phyloP scores from a whole-genome alignment of 495 filamentous ascomycete species.

The Durotheca rogersii region DNA sequence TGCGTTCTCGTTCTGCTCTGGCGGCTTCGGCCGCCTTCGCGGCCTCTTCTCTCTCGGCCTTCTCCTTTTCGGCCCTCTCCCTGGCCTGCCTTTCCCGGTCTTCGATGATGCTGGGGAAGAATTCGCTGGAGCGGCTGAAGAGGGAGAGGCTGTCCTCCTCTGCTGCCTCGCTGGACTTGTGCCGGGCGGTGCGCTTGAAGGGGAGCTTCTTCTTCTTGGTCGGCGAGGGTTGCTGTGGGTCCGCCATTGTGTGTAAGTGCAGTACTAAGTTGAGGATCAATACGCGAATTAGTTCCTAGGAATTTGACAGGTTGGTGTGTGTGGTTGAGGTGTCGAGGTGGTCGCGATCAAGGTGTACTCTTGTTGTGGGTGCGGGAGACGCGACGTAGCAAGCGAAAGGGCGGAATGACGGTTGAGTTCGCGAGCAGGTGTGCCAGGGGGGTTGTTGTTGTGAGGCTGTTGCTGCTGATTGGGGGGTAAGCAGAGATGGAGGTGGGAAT shows the following conservation, averaged over 20 bases:
- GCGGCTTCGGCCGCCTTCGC: slow-evolving; percentile 33
- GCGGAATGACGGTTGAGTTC: no score
- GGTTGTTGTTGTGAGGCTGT: no score
- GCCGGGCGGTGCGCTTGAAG: slow-evolving; percentile 63
- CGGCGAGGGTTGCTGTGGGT: slow-evolving; percentile 21
- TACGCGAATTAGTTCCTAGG: no score
- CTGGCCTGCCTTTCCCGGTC: slow-evolving; percentile 49
- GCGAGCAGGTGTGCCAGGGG: no score
- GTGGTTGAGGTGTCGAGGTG: no score
- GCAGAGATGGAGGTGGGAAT: no score
- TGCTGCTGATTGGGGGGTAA: no score
- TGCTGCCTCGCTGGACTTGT: slow-evolving; percentile 35
- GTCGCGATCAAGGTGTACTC: no score
- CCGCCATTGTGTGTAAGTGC: slow-evolving; percentile 22
- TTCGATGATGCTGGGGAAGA: slow-evolving; percentile 59
- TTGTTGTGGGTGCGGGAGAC: no score
- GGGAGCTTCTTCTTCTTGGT: slow-evolving; percentile 64
- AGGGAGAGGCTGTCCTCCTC: slow-evolving; percentile 56
- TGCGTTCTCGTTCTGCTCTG: slow-evolving; percentile 29
- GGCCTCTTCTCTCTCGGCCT: slow-evolving; percentile 33
- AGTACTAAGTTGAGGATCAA: slow-evolving; percentile 13
- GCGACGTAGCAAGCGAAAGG: no score
- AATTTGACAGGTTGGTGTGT: neutral
- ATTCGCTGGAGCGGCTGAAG: slow-evolving; percentile 66
- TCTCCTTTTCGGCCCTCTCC: slow-evolving; percentile 39